Evolutionary conservation across 768 basidiomycete genomes (phyloP).

Genomic region (Lactifluus subvellereus): DNA sequence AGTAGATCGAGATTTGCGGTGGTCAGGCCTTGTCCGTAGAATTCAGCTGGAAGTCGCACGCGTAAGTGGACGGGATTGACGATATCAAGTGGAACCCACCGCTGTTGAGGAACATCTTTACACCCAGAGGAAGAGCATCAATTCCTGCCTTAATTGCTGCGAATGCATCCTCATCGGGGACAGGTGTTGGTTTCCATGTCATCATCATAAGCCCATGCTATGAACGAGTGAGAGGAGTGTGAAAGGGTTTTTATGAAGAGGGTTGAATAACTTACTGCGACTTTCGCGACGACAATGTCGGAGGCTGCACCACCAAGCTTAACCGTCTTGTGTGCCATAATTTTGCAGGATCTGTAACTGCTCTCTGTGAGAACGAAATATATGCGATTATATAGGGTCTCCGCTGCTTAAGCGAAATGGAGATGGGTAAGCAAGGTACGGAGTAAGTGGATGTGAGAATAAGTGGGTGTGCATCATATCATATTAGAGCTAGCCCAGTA

Average conservation of each 20-base stretch:
- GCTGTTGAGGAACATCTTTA: slow-evolving; percentile 47
- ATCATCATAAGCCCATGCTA: slow-evolving; percentile 53
- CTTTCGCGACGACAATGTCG: slow-evolving; percentile 35
- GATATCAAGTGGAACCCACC: slow-evolving; percentile 30
- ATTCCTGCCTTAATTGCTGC: slow-evolving; percentile 52
- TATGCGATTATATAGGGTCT: too few species aligned
- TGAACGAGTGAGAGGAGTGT: slow-evolving; percentile 5
- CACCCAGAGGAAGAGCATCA: slow-evolving; percentile 38
- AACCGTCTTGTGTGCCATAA: slow-evolving; percentile 31
- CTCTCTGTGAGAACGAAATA: too few species aligned
- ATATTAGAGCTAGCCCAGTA: too few species aligned
- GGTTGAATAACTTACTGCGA: slow-evolving; percentile 33
- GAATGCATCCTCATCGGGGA: slow-evolving; percentile 56
- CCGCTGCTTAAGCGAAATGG: too few species aligned
- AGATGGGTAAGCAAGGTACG: too few species aligned
- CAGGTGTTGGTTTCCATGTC: slow-evolving; percentile 46
- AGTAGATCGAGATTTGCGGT: slow-evolving; percentile 46
- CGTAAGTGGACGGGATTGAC: background rate
- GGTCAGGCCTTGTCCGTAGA: slow-evolving; percentile 44
- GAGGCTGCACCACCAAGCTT: slow-evolving; percentile 40
- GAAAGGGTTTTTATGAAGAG: background rate
- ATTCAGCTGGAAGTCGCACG: slow-evolving; percentile 37
- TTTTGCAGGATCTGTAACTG: background rate
- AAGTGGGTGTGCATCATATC: too few species aligned
- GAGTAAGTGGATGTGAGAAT: too few species aligned